phyloP scores from a whole-genome alignment of 768 basidiomycete species.

The Collybiopsis confluens region DNA sequence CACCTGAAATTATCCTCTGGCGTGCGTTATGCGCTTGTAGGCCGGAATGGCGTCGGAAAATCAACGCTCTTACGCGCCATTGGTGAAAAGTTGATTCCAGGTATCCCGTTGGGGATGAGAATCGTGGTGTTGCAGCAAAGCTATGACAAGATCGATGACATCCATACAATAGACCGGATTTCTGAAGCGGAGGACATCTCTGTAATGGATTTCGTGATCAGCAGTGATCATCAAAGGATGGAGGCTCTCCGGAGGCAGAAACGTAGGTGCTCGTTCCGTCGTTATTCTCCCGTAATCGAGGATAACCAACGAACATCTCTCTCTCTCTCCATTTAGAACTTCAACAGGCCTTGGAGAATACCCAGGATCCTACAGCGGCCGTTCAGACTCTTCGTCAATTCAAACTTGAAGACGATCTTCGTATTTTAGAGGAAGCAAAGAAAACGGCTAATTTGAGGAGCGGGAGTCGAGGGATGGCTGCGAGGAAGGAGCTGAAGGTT shows the following conservation, averaged over 20 bases:
- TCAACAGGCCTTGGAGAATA: not conserved
- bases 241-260: conserved; percentile 25
- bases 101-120: conserved; percentile 34
- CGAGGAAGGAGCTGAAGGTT: conserved; percentile 46
- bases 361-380: not conserved
- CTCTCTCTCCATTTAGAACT: conserved; percentile 13
- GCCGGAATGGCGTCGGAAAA: conserved; percentile 54
- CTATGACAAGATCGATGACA: conserved; percentile 4
- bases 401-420: conserved; percentile 20
- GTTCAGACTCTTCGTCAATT: conserved; percentile 23
- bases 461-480: conserved; percentile 53
- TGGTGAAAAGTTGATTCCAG: conserved; percentile 42
- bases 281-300: conserved; percentile 13
- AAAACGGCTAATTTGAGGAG: conserved; percentile 49
- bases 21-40: conserved; percentile 50
- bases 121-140: conserved; percentile 42
- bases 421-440: conserved; percentile 27
- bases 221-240: conserved; percentile 35
- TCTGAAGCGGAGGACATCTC: conserved; percentile 17
- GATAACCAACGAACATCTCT: not conserved
- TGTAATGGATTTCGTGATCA: conserved; percentile 38
- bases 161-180: conserved; percentile 16
- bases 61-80: conserved; percentile 37
- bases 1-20: conserved; percentile 48
- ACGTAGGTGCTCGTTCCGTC: conserved; percentile 11